phyloP scores from a whole-genome alignment of 257 asterid species.

The Ligustrum vulgare region DNA sequence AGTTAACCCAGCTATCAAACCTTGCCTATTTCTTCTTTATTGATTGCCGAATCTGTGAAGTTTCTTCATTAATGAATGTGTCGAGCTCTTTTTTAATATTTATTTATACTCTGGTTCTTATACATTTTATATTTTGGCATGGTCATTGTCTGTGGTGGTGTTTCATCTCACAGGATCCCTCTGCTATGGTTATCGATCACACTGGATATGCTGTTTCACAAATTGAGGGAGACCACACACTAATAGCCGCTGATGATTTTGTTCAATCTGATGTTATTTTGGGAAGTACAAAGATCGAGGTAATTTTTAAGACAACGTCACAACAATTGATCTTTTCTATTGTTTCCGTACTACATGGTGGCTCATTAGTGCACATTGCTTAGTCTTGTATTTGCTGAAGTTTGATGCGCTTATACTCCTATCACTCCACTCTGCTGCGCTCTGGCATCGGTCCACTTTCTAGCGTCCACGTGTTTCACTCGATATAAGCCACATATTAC shows the following conservation, averaged over 20 bases:
- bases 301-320: conserved; percentile 30
- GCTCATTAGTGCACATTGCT: background rate
- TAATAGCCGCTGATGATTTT: conserved; percentile 64
- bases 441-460: too few species aligned
- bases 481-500: too few species aligned
- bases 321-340: background rate
- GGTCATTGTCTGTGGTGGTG: conserved; percentile 5
- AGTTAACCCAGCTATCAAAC: background rate
- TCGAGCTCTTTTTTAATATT: background rate
- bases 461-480: too few species aligned
- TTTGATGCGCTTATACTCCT: background rate
- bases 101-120: conserved; percentile 16
- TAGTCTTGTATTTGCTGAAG: background rate
- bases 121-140: background rate
- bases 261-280: conserved; percentile 63
- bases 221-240: conserved; percentile 72
- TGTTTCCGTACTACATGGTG: background rate
- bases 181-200: conserved; percentile 73
- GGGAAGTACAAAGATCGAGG: conserved; percentile 67
- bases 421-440: too few species aligned
- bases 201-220: conserved; percentile 63
- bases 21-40: background rate
- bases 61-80: background rate
- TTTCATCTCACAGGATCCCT: conserved; percentile 51
- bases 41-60: background rate